A percentile compares a stretch with the other conserved stretches of the same genome.
Conservation (phyloP, 2,329 filamentous ascomycete genomes). For the Intubia oerlemansii region DNA sequence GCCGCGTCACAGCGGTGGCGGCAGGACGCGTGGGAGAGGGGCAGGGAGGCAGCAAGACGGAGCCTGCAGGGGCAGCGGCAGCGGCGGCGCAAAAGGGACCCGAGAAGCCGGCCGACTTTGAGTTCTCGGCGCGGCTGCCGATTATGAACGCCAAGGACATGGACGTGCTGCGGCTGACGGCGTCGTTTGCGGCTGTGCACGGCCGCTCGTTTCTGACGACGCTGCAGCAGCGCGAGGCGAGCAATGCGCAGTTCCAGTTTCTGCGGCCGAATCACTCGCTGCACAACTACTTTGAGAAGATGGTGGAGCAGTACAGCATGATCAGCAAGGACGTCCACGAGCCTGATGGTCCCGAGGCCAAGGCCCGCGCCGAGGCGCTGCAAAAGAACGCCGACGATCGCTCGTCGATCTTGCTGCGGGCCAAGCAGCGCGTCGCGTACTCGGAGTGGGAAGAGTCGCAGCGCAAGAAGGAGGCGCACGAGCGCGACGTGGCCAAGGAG, state of each 20-base stretch:
- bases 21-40: conserved; percentile 53
- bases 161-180: conserved; percentile 52
- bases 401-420: conserved; percentile 57
- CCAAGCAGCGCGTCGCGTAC: conserved; percentile 75
- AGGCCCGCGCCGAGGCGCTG: conserved; percentile 47
- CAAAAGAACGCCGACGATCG: conserved; percentile 58
- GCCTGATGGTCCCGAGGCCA: background rate
- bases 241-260: conserved; percentile 93
- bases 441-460: conserved; percentile 65
- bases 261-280: conserved; percentile 86
- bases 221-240: conserved; percentile 68
- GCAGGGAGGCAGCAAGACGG: too few relatives aligned
- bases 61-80: background rate
- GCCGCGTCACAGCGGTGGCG: conserved; percentile 58
- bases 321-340: conserved; percentile 29
- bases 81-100: conserved; percentile 45
- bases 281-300: conserved; percentile 82
- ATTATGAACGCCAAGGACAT: conserved; percentile 92
- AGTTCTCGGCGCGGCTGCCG: conserved; percentile 91
- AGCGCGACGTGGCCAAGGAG: conserved; percentile 57
- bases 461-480: conserved; percentile 77
- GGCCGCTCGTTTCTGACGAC: conserved; percentile 82
- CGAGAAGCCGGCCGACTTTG: conserved; percentile 65
- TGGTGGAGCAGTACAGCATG: conserved; percentile 84
- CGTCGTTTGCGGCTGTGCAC: conserved; percentile 81